Evolutionary conservation across 2,329 filamentous ascomycete genomes (phyloP), one percentile per base, ranked within the genome.

Genomic region (Emmonsiellopsis sp.): DNA sequence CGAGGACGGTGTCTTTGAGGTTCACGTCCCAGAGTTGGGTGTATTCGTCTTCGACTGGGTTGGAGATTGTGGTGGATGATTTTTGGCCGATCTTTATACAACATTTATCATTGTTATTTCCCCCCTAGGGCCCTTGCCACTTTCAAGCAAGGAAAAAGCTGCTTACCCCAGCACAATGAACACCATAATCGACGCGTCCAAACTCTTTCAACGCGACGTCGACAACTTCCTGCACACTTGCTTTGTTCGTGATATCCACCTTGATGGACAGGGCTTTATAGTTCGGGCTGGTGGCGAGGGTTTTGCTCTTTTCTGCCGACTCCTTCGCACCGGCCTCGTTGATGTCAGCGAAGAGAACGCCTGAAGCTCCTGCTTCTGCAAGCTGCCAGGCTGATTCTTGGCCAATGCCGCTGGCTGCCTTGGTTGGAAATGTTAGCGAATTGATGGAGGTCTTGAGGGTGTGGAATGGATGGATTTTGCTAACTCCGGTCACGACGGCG

Each of bases 1-100:
- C 67, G 32, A 71, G 64, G 30, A 74, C 68, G 1, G 71, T 70
- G 4, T 71, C 70, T 10, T 65, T 68, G 10, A 70, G 55, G 53
- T 74, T 76, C 7, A 70, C 67, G 20, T 65, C 58, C 2, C 68
- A 63, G 7, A 70, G 55, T 37, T 65, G 67, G 52, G 68, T 62
- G 57, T 67, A 75, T 50, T 72, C 59, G 5, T 63, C 61, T 16
- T 43, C 31, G 13, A 50, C 51, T 2, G 54, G 38, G 9, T 51
- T 52, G 2, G 47, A 16, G 31, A 56, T 26, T 35, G 26, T 11
- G 9, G 38, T 26, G 46, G 41, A 16, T 32, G 31, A 35, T 37
- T 20, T 46, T 11, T 53, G 32, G 9, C 49, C 54, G 31, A 55
- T 32, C 52, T 54, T 26, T 20, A 15, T 38, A 7, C 20, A 40